Conservation (phyloP, 352 stramenopile genomes). For the Pythium angustatum region DNA sequence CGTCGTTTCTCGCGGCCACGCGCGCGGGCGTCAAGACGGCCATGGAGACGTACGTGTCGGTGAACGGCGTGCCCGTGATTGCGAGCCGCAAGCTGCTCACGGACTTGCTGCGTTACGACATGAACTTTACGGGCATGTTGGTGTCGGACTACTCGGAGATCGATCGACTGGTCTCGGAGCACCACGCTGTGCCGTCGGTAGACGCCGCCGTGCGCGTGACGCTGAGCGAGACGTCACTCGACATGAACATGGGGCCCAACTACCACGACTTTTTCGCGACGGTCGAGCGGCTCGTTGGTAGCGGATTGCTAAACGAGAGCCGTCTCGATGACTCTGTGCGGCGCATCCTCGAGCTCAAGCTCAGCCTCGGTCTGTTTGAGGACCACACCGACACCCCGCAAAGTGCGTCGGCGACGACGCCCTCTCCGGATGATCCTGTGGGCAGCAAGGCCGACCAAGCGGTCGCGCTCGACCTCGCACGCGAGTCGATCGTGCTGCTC, state of each 20-base stretch:
- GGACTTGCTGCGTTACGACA: constrained; percentile 80
- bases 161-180: constrained; percentile 80
- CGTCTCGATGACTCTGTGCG: constrained; percentile 43
- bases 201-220: constrained; percentile 67
- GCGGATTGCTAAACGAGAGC: constrained; percentile 41
- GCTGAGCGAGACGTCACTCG: constrained; percentile 85
- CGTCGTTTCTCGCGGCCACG: constrained; percentile 71
- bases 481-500: constrained; percentile 79
- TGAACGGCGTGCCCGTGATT: constrained; percentile 87
- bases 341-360: constrained; percentile 56
- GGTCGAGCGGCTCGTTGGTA: constrained; percentile 51
- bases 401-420: constrained; percentile 3
- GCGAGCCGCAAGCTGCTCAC: constrained; percentile 77
- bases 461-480: constrained; percentile 59
- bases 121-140: constrained; percentile 89
- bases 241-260: constrained; percentile 91
- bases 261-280: constrained; percentile 49
- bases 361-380: constrained; percentile 50
- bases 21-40: constrained; percentile 76
- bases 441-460: constrained; percentile 55
- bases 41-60: constrained; percentile 92
- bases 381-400: constrained; percentile 10
- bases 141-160: constrained; percentile 94
- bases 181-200: constrained; percentile 68
- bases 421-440: constrained; percentile 27